Conservation (phyloP, 345 rosid species). For the Reutealis trisperma region DNA sequence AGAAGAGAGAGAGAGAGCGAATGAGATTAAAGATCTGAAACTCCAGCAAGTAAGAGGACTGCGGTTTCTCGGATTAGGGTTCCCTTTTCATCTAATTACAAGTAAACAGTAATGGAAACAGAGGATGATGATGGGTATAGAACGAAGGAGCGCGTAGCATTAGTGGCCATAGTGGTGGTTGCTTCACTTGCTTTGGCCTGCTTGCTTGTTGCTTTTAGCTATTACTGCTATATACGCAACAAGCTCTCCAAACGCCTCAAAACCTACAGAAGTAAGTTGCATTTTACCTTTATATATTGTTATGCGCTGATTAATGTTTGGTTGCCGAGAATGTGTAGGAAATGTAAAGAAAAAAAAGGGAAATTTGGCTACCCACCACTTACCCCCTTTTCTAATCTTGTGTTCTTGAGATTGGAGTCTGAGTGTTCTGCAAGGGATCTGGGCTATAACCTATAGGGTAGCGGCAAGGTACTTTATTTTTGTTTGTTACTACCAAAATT, state of each 20-base stretch:
- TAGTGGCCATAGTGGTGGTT: conserved; percentile 72
- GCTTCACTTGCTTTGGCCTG: conserved; percentile 75
- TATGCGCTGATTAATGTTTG: neutral
- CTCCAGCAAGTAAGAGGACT: too few species aligned
- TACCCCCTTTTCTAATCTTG: too few species aligned
- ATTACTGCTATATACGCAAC: conserved; percentile 88
- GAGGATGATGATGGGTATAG: conserved; percentile 39
- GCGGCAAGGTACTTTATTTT: too few species aligned
- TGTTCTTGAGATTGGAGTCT: too few species aligned
- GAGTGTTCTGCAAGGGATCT: too few species aligned
- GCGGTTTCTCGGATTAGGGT: conserved; percentile 23
- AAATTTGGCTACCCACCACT: neutral
- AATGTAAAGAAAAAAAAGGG: neutral
- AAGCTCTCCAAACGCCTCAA: conserved; percentile 67
- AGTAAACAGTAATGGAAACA: conserved; percentile 34
- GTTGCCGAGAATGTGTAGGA: neutral
- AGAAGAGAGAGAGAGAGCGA: too few species aligned
- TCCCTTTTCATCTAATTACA: neutral
- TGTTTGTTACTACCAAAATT: too few species aligned
- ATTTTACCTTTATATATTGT: too few species aligned
- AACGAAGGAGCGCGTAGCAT: conserved; percentile 61
- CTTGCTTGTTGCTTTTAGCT: conserved; percentile 78
- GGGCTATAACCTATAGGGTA: too few species aligned
- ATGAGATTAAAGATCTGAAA: too few species aligned
- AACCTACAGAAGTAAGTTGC: conserved; percentile 41